A percentile compares a stretch with the other conserved stretches of the same genome.
Evolutionary conservation across 2,329 filamentous ascomycete genomes (phyloP).

Genomic region (Apiospora aurea): DNA sequence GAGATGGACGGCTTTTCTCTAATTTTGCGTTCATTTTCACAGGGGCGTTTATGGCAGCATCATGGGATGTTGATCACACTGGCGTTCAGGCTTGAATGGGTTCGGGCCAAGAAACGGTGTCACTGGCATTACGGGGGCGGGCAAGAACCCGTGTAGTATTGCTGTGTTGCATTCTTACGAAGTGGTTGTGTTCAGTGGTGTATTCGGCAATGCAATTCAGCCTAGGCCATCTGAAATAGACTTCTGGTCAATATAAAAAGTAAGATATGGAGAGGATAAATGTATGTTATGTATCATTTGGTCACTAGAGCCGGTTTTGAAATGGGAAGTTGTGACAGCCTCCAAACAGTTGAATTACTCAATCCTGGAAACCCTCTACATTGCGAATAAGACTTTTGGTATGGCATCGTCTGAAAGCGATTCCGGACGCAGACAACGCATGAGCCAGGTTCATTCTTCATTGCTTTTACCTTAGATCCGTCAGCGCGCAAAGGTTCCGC

Average conservation of each 20-base stretch:
- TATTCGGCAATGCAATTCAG: neutral
- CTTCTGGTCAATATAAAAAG: neutral
- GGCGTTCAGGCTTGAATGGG: slow-evolving; percentile 6
- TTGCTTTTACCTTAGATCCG: neutral
- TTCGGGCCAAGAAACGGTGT: neutral
- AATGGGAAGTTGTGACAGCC: neutral
- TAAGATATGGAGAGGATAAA: neutral
- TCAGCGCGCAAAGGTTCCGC: neutral
- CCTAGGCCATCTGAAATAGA: neutral
- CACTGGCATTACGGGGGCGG: neutral
- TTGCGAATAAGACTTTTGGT: neutral
- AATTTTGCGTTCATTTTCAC: neutral
- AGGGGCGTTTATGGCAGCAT: slow-evolving; percentile 14
- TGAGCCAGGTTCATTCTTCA: neutral
- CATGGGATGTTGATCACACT: slow-evolving; percentile 13
- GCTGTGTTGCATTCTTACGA: neutral
- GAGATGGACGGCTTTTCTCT: neutral
- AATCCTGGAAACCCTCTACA: neutral
- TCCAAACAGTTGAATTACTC: neutral
- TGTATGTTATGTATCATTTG: slow-evolving; percentile 2
- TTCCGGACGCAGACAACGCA: neutral
- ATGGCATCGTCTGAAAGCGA: neutral
- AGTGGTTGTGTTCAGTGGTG: neutral
- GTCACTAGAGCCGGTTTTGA: neutral
- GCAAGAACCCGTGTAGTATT: neutral